Conservation (phyloP, 2,329 filamentous ascomycete genomes). For the Ascochyta fabae region DNA sequence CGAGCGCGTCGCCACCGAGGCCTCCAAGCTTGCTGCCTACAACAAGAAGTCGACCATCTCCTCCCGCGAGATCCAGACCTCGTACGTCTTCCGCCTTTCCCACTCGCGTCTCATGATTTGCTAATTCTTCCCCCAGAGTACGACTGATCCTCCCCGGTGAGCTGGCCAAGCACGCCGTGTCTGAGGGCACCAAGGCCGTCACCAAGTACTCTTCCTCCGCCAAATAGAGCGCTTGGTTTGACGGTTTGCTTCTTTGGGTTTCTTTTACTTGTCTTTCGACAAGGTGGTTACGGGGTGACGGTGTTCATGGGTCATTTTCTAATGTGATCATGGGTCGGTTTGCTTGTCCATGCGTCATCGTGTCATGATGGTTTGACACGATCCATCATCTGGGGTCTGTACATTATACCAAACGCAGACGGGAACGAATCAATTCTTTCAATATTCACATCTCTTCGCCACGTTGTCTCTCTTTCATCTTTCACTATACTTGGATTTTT, state of each 20-base stretch:
- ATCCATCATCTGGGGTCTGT: constrained; percentile 49
- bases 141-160: constrained; percentile 97
- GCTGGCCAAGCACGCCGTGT: constrained; percentile 99
- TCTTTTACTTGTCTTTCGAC: constrained; percentile 54
- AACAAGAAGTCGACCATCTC: constrained; percentile 99
- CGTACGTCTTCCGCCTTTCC: constrained; percentile 58
- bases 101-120: not conserved
- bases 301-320: constrained; percentile 55
- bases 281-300: constrained; percentile 51
- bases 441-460: constrained; percentile 36
- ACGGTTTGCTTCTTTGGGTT: constrained; percentile 60
- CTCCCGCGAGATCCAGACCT: constrained; percentile 98
- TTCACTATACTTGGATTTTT: not conserved
- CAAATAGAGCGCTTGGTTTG: constrained; percentile 74
- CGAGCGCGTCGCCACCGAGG: constrained; percentile 98
- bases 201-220: constrained; percentile 99
- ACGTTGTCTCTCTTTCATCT: constrained; percentile 3
- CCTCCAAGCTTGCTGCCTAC: constrained; percentile 98
- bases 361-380: constrained; percentile 48
- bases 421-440: constrained; percentile 51
- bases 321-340: constrained; percentile 61
- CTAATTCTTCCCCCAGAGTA: constrained; percentile 62
- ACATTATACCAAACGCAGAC: constrained; percentile 51
- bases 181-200: constrained; percentile 99
- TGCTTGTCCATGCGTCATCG: constrained; percentile 49